phyloP scores from a whole-genome alignment of 768 basidiomycete species.

The Bullera alba region DNA sequence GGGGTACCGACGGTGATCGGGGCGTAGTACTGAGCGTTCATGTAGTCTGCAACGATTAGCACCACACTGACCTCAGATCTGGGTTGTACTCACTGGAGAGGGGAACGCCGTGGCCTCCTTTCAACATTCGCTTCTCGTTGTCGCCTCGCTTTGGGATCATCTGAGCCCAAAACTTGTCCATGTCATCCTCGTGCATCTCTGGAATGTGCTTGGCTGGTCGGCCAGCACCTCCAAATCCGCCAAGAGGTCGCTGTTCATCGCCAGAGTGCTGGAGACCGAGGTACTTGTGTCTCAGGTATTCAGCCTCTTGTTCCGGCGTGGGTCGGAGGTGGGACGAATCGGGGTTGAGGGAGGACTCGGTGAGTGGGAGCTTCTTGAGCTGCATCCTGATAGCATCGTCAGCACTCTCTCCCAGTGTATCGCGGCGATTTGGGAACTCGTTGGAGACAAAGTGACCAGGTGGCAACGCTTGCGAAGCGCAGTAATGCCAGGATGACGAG shows the following conservation, averaged over 20 bases:
- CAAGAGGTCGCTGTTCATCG: slow-evolving; percentile 54
- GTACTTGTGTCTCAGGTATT: slow-evolving; percentile 93
- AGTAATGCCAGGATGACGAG: not conserved
- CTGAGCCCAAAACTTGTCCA: slow-evolving; percentile 51
- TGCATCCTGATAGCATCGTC: slow-evolving; percentile 62
- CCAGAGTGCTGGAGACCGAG: slow-evolving; percentile 54
- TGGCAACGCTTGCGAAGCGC: slow-evolving; percentile 31
- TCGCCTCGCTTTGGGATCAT: slow-evolving; percentile 27
- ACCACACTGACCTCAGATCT: not conserved
- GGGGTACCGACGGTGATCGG: slow-evolving; percentile 79
- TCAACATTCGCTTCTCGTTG: slow-evolving; percentile 42
- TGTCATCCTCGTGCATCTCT: slow-evolving; percentile 62
- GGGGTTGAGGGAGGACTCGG: slow-evolving; percentile 48
- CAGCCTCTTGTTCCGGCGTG: slow-evolving; percentile 53
- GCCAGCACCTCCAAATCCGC: slow-evolving; percentile 68
- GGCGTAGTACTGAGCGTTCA: slow-evolving; percentile 96
- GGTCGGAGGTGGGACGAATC: slow-evolving; percentile 54
- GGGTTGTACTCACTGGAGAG: slow-evolving; percentile 63
- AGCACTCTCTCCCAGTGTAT: not conserved
- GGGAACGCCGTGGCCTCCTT: slow-evolving; percentile 79
- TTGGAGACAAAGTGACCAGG: not conserved
- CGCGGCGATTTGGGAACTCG: too few relatives aligned
- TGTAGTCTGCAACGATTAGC: slow-evolving; percentile 61
- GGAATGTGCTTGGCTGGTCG: slow-evolving; percentile 52
- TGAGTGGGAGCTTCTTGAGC: slow-evolving; percentile 67